A percentile compares a stretch with the other conserved stretches of the same genome.
phyloP scores from a whole-genome alignment of 2,329 filamentous ascomycete species.

The Saccharata proteae region DNA sequence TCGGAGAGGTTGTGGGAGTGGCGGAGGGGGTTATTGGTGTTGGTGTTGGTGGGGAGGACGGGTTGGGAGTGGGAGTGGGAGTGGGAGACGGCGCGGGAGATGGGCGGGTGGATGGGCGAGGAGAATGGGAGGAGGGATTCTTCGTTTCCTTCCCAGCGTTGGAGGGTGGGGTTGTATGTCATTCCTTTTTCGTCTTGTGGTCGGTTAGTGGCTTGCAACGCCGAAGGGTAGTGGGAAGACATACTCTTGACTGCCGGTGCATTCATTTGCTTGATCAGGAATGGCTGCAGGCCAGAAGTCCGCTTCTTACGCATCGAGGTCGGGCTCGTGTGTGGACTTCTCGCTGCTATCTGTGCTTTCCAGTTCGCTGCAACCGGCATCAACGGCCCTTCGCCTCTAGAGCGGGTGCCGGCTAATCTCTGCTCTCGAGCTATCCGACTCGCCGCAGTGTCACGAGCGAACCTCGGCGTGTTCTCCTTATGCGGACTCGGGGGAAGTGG shows the following conservation, averaged over 20 bases:
- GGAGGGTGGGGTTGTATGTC: conserved; percentile 82
- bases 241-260: conserved; percentile 71
- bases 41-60: conserved; percentile 13
- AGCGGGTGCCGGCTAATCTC: conserved; percentile 35
- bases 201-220: conserved; percentile 10
- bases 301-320: conserved; percentile 35
- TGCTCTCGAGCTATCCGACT: conserved; percentile 53
- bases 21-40: no score
- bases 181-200: conserved; percentile 75
- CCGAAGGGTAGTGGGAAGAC: conserved; percentile 19
- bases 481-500: conserved; percentile 40
- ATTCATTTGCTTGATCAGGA: conserved; percentile 76
- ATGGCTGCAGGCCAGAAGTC: conserved; percentile 57
- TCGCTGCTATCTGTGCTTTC: conserved; percentile 42
- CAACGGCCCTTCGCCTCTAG: conserved; percentile 36
- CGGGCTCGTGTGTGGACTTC: conserved; percentile 39
- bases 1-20: no score
- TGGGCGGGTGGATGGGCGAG: conserved; percentile 22
- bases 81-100: conserved; percentile 20
- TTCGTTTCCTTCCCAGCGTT: conserved; percentile 94
- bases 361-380: conserved; percentile 45
- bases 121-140: conserved; percentile 68
- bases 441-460: conserved; percentile 54
- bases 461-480: conserved; percentile 46
- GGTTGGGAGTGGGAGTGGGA: conserved; percentile 15